Evolutionary conservation across 345 rosid species (phyloP).

Genomic region (Angophora floribunda): DNA sequence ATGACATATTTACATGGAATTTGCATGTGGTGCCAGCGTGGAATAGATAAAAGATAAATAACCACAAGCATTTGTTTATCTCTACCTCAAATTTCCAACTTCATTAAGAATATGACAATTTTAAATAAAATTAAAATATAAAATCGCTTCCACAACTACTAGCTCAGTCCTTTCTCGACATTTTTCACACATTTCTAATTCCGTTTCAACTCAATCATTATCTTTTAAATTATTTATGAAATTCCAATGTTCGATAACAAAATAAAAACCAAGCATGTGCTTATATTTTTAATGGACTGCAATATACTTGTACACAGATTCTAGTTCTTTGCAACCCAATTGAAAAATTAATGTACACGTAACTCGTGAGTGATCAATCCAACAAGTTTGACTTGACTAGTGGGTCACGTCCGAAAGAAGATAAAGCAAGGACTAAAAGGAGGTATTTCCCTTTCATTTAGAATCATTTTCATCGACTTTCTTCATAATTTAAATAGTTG

Average conservation of each 20-base stretch:
- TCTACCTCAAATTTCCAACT: neutral
- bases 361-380: neutral
- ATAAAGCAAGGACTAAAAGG: rapidly evolving
- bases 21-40: neutral
- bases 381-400: too few relatives aligned
- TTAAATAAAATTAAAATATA: too few relatives aligned
- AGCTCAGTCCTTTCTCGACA: neutral
- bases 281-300: too few relatives aligned
- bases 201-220: rapidly evolving
- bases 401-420: neutral
- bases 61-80: too few relatives aligned
- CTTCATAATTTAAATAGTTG: too few relatives aligned
- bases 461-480: too few relatives aligned
- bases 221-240: too few relatives aligned
- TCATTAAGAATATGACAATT: neutral
- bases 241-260: neutral
- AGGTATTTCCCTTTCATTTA: too few relatives aligned
- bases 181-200: neutral
- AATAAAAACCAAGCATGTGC: rapidly evolving
- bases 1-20: too few relatives aligned
- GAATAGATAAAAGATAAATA: too few relatives aligned
- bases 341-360: neutral
- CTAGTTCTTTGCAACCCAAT: neutral
- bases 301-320: rapidly evolving
- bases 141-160: neutral